Percentiles rank a stretch among this genome's conserved stretches.
phyloP scores from a whole-genome alignment of 805 yeast species.

The Candida chauliodis region DNA sequence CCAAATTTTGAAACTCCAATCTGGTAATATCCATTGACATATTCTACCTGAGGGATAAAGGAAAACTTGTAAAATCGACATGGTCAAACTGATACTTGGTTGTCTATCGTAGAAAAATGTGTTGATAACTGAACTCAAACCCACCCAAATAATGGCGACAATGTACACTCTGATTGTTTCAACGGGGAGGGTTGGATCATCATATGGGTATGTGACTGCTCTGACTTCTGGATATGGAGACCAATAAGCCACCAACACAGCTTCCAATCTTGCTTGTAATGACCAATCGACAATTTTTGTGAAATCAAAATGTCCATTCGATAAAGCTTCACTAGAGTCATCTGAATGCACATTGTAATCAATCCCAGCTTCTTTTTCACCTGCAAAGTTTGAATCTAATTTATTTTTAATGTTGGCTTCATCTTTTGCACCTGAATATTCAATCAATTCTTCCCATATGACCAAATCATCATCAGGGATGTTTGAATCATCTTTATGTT shows the following conservation, averaged over 20 bases:
- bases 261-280: constrained; percentile 35
- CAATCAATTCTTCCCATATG: constrained; percentile 19
- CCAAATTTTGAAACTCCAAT: constrained; percentile 22
- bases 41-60: constrained; percentile 43
- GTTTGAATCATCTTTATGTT: constrained; percentile 31
- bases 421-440: constrained; percentile 1
- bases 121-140: constrained; percentile 51
- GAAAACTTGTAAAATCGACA: constrained; percentile 44
- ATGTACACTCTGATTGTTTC: constrained; percentile 49
- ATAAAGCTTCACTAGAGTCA: constrained; percentile 2
- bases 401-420: background rate
- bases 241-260: constrained; percentile 34
- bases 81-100: constrained; percentile 41
- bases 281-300: constrained; percentile 11
- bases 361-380: background rate
- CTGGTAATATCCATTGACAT: constrained; percentile 32
- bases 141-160: constrained; percentile 48
- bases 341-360: constrained; percentile 1
- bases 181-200: constrained; percentile 31
- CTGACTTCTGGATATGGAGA: constrained; percentile 32
- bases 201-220: constrained; percentile 28
- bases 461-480: constrained; percentile 26
- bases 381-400: background rate
- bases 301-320: constrained; percentile 2
- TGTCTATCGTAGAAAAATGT: constrained; percentile 53